phyloP scores from a whole-genome alignment of 345 rosid species.

The Euphorbia peplus region DNA sequence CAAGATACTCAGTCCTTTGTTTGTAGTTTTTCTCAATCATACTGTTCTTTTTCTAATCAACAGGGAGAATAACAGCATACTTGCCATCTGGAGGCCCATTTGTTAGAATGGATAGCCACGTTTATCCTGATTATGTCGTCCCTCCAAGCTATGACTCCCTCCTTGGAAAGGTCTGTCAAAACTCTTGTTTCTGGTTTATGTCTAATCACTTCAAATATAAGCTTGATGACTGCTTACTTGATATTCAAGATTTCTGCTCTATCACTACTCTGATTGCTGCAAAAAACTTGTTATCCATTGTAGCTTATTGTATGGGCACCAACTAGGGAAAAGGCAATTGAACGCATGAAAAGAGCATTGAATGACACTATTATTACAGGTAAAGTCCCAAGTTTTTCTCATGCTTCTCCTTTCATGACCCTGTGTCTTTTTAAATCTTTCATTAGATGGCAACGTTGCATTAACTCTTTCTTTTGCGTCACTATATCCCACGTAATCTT shows the following conservation, averaged over 20 bases:
- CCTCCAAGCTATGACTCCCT: conserved; percentile 99
- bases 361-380: conserved; percentile 90
- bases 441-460: not conserved
- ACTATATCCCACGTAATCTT: too few species aligned
- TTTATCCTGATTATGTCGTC: conserved; percentile 93
- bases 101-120: conserved; percentile 98
- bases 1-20: not conserved
- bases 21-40: not conserved
- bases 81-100: conserved; percentile 99
- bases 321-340: conserved; percentile 95
- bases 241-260: conserved; percentile 7
- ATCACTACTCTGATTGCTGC: conserved; percentile 12
- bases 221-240: not conserved
- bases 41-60: conserved; percentile 7
- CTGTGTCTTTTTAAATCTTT: not conserved
- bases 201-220: not conserved
- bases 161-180: conserved; percentile 80
- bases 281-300: conserved; percentile 20
- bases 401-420: not conserved
- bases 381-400: conserved; percentile 16
- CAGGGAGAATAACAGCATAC: conserved; percentile 95
- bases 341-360: conserved; percentile 97
- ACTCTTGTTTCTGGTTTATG: not conserved
- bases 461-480: not conserved
- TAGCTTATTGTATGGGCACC: conserved; percentile 99